Conservation (phyloP, 148 eudicot species). For the Arctostaphylos glauca region DNA sequence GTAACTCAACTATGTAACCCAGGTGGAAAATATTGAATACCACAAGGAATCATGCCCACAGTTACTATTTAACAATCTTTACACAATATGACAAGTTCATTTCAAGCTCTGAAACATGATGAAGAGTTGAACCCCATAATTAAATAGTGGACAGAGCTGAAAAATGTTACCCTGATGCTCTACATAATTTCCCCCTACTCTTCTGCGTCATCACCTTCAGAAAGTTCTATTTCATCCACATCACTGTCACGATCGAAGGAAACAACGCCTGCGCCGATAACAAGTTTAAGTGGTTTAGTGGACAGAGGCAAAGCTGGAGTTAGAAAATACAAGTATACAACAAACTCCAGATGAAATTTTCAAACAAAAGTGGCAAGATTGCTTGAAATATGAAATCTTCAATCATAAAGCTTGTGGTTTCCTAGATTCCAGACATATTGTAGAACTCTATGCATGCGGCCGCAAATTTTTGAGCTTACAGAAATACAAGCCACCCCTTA, state of each 20-base stretch:
- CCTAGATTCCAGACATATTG: background rate
- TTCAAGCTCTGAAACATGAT: background rate
- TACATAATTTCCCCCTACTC: slow-evolving; percentile 3
- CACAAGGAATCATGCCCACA: background rate
- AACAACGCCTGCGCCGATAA: slow-evolving; percentile 32
- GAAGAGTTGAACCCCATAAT: background rate
- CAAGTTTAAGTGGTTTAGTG: background rate
- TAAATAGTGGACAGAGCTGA: background rate
- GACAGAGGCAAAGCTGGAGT: background rate
- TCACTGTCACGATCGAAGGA: slow-evolving; percentile 38
- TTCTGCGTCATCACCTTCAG: slow-evolving; percentile 31
- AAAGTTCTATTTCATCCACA: slow-evolving; percentile 62
- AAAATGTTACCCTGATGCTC: slow-evolving; percentile 1
- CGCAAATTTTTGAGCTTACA: background rate
- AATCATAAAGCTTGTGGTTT: background rate
- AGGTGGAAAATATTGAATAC: slow-evolving; percentile 1
- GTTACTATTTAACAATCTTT: background rate
- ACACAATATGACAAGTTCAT: background rate
- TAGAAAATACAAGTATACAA: background rate
- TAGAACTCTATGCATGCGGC: no score
- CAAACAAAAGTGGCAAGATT: background rate
- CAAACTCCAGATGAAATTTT: background rate
- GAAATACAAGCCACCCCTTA: background rate
- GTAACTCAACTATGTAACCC: background rate
- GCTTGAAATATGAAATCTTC: background rate